Evolutionary conservation across 2,329 filamentous ascomycete species (phyloP).

Genomic region (Shiraia sp.): DNA sequence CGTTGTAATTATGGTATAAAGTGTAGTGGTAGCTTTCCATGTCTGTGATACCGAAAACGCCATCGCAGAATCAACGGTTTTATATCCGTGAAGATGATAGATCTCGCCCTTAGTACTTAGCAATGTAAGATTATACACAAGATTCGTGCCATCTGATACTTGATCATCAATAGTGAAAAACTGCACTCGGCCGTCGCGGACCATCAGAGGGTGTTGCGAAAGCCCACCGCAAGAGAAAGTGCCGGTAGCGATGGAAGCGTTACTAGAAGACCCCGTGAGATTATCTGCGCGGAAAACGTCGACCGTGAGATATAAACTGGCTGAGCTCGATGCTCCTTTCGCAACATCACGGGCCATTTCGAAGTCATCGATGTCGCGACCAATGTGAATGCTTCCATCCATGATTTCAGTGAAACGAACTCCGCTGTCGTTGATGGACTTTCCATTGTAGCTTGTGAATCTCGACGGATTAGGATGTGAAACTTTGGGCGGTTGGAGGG

Average conservation of each 20-base stretch:
- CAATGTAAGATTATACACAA: constrained; percentile 67
- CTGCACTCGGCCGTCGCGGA: constrained; percentile 61
- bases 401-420: constrained; percentile 64
- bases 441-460: not conserved
- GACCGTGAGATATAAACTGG: constrained; percentile 23
- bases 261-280: constrained; percentile 41
- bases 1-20: constrained; percentile 63
- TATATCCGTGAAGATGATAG: constrained; percentile 65
- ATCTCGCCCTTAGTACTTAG: constrained; percentile 56
- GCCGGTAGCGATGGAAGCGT: constrained; percentile 36
- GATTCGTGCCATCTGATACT: constrained; percentile 60
- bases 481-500: too few species aligned
- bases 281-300: constrained; percentile 1
- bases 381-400: constrained; percentile 59
- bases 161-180: constrained; percentile 59
- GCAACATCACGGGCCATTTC: constrained; percentile 41
- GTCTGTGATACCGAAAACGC: constrained; percentile 59
- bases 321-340: constrained; percentile 8
- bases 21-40: constrained; percentile 65
- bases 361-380: constrained; percentile 57
- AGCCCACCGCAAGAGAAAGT: constrained; percentile 58
- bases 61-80: constrained; percentile 63
- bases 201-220: constrained; percentile 58
- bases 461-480: too few species aligned
- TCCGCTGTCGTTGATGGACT: not conserved